Percentiles rank a stretch among this genome's conserved stretches.
Conservation (phyloP, 1,284 basidiomycete genomes). For the Microbotryum intermedium region DNA sequence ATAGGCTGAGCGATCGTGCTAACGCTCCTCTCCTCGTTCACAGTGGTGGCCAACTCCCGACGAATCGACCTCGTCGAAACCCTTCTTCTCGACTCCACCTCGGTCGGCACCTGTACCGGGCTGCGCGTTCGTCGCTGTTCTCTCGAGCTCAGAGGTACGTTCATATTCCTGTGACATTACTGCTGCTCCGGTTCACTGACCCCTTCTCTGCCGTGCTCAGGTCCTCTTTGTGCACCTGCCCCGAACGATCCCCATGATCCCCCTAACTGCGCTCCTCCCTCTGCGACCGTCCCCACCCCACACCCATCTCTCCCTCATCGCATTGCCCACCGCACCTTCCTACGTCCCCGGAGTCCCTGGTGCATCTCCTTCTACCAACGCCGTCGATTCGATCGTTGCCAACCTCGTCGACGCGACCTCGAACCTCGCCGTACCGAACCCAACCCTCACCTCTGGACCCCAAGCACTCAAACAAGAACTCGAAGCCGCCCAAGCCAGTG, state of each 20-base stretch:
- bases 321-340: neutral
- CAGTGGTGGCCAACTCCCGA: conserved; percentile 21
- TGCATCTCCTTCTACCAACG: neutral
- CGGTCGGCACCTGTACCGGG: conserved; percentile 17
- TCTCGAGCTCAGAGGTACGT: conserved; percentile 20
- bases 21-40: neutral
- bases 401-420: conserved; percentile 4
- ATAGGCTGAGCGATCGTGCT: neutral
- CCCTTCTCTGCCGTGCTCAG: neutral
- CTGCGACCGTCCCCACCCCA: conserved; percentile 2
- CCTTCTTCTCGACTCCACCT: conserved; percentile 18
- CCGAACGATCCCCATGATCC: neutral
- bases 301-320: neutral
- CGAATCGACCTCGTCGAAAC: neutral
- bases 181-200: neutral
- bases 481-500: neutral
- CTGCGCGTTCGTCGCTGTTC: conserved; percentile 19
- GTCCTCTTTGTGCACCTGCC: conserved; percentile 23
- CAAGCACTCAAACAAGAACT: neutral
- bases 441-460: neutral
- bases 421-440: neutral
- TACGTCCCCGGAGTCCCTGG: neutral
- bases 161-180: neutral
- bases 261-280: conserved; percentile 12
- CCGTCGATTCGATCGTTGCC: conserved; percentile 18